These are phyloP conservation scores for Dictyophora rubrovolvata DNA, from an alignment of 768 basidiomycete genomes.

Conservation along the genomic window DNA sequence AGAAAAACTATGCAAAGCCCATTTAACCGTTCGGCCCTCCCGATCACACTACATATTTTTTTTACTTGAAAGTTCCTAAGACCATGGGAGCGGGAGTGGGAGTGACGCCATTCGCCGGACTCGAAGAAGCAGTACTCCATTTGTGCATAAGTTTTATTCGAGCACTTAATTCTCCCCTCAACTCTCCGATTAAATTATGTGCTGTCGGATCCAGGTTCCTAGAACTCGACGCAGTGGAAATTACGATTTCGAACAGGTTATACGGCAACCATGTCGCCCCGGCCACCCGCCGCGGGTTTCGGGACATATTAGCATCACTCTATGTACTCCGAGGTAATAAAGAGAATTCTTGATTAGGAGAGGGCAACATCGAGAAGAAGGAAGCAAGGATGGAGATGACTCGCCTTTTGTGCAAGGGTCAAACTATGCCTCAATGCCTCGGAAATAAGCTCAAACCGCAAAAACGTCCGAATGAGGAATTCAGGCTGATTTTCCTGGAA, in stretches of 20 bases:
- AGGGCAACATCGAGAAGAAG: not conserved
- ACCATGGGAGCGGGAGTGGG: too few species aligned
- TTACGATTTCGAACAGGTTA: constrained; percentile 72
- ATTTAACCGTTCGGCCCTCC: too few species aligned
- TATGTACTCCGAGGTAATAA: constrained; percentile 7
- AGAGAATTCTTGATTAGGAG: not conserved
- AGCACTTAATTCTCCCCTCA: constrained; percentile 51
- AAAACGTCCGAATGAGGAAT: constrained; percentile 66
- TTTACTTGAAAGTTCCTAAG: too few species aligned
- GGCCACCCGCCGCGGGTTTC: constrained; percentile 42
- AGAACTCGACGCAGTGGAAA: constrained; percentile 50
- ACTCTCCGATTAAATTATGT: constrained; percentile 31
- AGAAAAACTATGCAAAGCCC: too few species aligned
- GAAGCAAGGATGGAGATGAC: constrained; percentile 13
- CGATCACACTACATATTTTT: too few species aligned
- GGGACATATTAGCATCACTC: constrained; percentile 42
- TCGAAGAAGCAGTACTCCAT: constrained; percentile 27
- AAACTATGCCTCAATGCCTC: constrained; percentile 68
- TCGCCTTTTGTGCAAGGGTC: constrained; percentile 63
- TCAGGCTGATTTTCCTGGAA: constrained; percentile 74
- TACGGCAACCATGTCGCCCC: constrained; percentile 74
- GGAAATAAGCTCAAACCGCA: constrained; percentile 72
- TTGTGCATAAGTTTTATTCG: constrained; percentile 64
- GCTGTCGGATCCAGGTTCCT: constrained; percentile 37
- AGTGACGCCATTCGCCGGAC: too few species aligned